Evolutionary conservation across 2,329 filamentous ascomycete genomes (phyloP), one percentile per base, ranked within the genome.

Genomic region (Didymella exigua): DNA sequence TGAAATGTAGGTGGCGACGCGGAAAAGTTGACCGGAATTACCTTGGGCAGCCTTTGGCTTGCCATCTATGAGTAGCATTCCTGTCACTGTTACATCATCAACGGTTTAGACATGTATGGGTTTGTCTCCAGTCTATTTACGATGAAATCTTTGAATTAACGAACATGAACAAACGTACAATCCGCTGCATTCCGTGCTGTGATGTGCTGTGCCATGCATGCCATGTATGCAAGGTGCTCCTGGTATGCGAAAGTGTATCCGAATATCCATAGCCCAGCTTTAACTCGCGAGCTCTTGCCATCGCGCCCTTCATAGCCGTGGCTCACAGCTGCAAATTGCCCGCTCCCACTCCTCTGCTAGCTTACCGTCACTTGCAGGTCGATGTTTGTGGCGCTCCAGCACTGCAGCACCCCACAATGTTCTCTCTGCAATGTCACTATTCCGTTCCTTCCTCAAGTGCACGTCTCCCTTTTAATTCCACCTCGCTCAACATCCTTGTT

Each of bases 1-100:
- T 58, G 80, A 82, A 75, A 74, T 82, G 71, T 82, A 75, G 55
- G 70, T 56, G 58, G 50, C 45, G 26, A 29, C 30, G 7, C 29
- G 34, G 44, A 57, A 54, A 61, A 62, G 61, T 60, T 53, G 52
- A 61, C 59, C 34, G 58, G 49, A 49, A 59, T 64, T 50, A 45
- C 56, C 50, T 52, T 55, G 47, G 54, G 46, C 48, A 49, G 56
- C 49, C 36, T 44, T 56, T 56, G 54, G 38, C 23, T 48, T 50
- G 55, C 56, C 57, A 56, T 71, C 67, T 71, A 71, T 58, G 61
- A 72, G 65, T 71, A 71, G 51, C 60, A 65, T 36, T 33, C 27
- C 46, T 55, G 41, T 34, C 41, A 36, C 46, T 23, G 40, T 45
- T 45, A 41, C 51, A 49, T 37, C 29, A 30, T 62, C 52, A 47